A percentile compares a stretch with the other conserved stretches of the same genome.
Evolutionary conservation across 192 early-diverging fungal genomes (phyloP).

Genomic region (Rhizoclosmatium sp.): DNA sequence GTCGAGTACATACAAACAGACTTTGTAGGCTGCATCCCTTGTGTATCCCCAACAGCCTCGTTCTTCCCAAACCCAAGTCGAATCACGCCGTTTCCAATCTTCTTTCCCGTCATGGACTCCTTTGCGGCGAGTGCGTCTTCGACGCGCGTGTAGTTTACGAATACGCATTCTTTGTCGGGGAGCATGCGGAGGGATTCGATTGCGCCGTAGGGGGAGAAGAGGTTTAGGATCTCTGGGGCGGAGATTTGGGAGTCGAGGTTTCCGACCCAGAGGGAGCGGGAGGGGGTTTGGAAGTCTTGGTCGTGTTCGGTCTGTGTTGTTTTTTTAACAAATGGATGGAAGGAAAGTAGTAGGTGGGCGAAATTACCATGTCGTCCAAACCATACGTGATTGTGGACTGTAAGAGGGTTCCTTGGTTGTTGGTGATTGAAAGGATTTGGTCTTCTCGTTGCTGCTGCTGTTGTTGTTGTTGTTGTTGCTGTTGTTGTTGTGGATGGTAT

Average conservation of each 20-base stretch:
- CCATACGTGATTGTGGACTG: too few species aligned
- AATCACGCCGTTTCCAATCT: constrained; percentile 65
- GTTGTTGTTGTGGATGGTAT: constrained; percentile 37
- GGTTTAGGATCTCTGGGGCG: constrained; percentile 76
- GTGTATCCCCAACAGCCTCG: constrained; percentile 69
- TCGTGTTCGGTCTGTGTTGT: not conserved
- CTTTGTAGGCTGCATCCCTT: constrained; percentile 77
- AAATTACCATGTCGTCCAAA: too few species aligned
- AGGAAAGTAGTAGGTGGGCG: too few species aligned
- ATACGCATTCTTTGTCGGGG: constrained; percentile 95
- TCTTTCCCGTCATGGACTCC: constrained; percentile 82
- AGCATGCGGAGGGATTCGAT: constrained; percentile 90
- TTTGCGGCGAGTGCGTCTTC: constrained; percentile 88
- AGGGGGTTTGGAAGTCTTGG: constrained; percentile 63
- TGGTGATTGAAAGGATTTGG: too few species aligned
- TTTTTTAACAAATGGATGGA: too few species aligned
- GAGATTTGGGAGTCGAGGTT: constrained; percentile 86
- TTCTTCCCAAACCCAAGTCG: constrained; percentile 65
- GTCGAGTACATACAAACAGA: constrained; percentile 68
- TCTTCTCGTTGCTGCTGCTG: not conserved
- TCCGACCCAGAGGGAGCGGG: constrained; percentile 94
- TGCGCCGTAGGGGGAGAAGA: constrained; percentile 87
- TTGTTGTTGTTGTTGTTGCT: constrained; percentile 27
- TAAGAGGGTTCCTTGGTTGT: too few species aligned
- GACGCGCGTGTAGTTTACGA: constrained; percentile 85